Base-by-base conservation (phyloP, 2,329 filamentous ascomycete genomes). In the Falciphora oryzae region DNA sequence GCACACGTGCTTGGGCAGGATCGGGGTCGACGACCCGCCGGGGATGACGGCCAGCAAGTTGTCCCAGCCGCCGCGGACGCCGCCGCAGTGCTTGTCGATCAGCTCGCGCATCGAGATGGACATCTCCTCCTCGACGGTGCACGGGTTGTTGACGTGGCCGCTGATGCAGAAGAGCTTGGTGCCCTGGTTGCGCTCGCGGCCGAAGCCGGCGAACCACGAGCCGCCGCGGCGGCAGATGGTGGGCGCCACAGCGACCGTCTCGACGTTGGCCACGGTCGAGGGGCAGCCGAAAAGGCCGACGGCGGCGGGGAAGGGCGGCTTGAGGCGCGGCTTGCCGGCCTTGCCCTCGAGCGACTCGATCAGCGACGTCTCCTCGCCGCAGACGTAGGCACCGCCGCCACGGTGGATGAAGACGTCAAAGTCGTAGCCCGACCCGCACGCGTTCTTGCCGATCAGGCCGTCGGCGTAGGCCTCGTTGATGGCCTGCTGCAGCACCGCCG, bases 151-250 rank as follows among this genome's bases (percentile, higher is more conserved):
- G 81, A 99, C 95, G 78, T 98, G 92, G 32, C 95, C 95, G 64
- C 94, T 98, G 76, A 99, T 98, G 78, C 93, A 97, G 83, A 90
- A 99, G 57, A 99, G 90, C 84, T 99, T 99, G 69, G 95, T 99
- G 73, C 95, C 95, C 72, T 92, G 86, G 81, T 99, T 99, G 70
- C 95, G 89, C 82, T 98, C 94, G 71, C 95, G 93, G 63, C 95
- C 95, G 75, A 99, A 98, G 63, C 86, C 81, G 69, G 91, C 92
- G 76, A 99, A 99, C 95, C 95, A 99, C 79, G 77, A 89, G 68
- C 88, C 92, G 73, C 95, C 95, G 76, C 95, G 89, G 72, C 95
- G 90, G 81, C 92, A 93, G 72, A 99, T 99, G 59, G 95, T 98
- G 35, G 95, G 95, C 64, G 93, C 91, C 53, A 99, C 95, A 57